Evolutionary conservation across 768 basidiomycete genomes (phyloP).

Genomic region (Cyclocybe aegerita): DNA sequence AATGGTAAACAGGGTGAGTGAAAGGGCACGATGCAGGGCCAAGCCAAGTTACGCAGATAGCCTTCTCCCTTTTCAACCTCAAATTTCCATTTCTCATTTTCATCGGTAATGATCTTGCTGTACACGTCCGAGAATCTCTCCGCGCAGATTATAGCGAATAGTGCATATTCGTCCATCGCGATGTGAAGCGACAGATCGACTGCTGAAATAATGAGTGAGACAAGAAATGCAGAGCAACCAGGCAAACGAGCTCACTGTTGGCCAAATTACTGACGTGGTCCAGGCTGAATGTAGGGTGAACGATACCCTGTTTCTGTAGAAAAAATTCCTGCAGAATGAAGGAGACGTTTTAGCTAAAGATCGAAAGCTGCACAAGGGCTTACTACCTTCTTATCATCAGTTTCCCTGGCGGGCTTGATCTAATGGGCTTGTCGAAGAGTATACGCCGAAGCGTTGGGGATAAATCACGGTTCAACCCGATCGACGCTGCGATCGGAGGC

Average conservation of each 20-base stretch:
- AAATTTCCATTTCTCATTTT: background rate
- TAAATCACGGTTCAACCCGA: conserved; percentile 5
- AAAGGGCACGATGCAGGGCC: no score
- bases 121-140: background rate
- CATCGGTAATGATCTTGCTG: conserved; percentile 1
- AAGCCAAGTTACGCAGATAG: background rate
- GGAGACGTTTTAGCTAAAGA: conserved; percentile 1
- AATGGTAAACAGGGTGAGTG: background rate
- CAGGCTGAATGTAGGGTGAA: background rate
- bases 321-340: conserved; percentile 4
- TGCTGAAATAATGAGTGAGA: background rate
- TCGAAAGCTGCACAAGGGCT: no score
- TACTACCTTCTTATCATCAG: no score
- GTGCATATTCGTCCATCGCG: background rate
- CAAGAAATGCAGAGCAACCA: background rate
- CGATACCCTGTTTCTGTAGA: conserved; percentile 2
- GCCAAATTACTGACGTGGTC: background rate
- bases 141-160: background rate
- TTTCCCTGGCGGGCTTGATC: background rate
- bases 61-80: background rate
- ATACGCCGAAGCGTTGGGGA: no score
- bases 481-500: background rate
- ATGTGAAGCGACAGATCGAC: background rate
- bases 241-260: conserved; percentile 2
- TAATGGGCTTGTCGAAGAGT: conserved; percentile 5